Evolutionary conservation across 805 yeast genomes (phyloP).

Genomic region (Lipomyces japonicus): DNA sequence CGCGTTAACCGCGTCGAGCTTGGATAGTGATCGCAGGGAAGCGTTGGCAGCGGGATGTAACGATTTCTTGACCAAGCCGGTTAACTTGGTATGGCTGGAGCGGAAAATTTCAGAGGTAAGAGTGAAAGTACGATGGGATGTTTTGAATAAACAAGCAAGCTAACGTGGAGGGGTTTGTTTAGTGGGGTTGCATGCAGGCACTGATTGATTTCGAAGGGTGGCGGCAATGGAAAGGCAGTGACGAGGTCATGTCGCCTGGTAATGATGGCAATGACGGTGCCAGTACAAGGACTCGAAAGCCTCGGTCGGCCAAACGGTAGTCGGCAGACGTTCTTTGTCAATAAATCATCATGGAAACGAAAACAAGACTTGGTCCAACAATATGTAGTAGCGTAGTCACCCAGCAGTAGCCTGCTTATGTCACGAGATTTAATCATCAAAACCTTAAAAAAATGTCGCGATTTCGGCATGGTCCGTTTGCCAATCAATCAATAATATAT

Average conservation of each 20-base stretch:
- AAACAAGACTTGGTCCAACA: too few species aligned
- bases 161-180: too few species aligned
- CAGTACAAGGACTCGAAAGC: not conserved
- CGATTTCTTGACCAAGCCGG: slow-evolving; percentile 94
- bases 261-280: not conserved
- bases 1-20: slow-evolving; percentile 89
- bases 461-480: too few species aligned
- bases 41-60: slow-evolving; percentile 97
- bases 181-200: slow-evolving; percentile 99
- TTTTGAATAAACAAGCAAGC: not conserved
- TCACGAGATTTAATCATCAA: not conserved
- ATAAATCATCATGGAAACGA: too few species aligned
- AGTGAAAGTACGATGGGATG: too few species aligned
- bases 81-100: slow-evolving; percentile 87
- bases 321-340: too few species aligned
- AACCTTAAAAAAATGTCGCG: not conserved
- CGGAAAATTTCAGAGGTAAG: slow-evolving; percentile 64
- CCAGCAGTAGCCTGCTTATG: not conserved
- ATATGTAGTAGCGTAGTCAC: too few species aligned
- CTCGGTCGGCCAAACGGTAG: not conserved
- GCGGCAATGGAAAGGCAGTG: slow-evolving; percentile 44
- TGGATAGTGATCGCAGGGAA: slow-evolving; percentile 77
- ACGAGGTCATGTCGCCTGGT: too few species aligned
- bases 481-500: too few species aligned
- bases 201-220: slow-evolving; percentile 92